Conservation (phyloP, 2,329 filamentous ascomycete genomes). For the Alternaria incomplexa region DNA sequence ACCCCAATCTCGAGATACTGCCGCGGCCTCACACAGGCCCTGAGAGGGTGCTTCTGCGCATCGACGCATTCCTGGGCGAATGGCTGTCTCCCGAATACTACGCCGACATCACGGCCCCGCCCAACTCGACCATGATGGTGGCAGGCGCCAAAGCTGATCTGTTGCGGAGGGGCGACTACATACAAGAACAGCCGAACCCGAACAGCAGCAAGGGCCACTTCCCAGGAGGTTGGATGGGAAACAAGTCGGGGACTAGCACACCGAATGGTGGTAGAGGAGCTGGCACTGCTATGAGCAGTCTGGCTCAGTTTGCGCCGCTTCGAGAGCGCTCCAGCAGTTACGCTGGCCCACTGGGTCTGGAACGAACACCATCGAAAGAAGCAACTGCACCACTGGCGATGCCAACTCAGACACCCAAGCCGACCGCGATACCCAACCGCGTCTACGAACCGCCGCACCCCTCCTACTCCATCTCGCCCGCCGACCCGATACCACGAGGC, state of each 20-base stretch:
- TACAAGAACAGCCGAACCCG: conserved; percentile 53
- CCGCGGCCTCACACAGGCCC: conserved; percentile 44
- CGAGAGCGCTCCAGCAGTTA: conserved; percentile 57
- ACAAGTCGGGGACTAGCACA: conserved; percentile 33
- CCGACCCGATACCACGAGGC: conserved; percentile 82
- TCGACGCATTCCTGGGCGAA: conserved; percentile 93
- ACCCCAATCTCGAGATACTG: conserved; percentile 45
- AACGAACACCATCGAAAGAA: conserved; percentile 35
- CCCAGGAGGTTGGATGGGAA: conserved; percentile 61
- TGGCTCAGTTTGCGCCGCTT: conserved; percentile 48
- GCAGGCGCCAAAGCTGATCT: conserved; percentile 87
- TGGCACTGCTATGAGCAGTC: conserved; percentile 39
- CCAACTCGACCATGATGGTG: conserved; percentile 84
- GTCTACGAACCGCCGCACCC: conserved; percentile 78
- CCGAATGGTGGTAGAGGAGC: conserved; percentile 26
- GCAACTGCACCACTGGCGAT: conserved; percentile 20
- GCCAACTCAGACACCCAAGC: conserved; percentile 20
- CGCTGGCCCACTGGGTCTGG: conserved; percentile 25
- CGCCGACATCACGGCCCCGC: conserved; percentile 87
- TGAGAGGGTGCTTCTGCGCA: conserved; percentile 62
- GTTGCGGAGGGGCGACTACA: conserved; percentile 72
- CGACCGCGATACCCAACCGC: conserved; percentile 29
- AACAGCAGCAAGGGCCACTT: conserved; percentile 56
- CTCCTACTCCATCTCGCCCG: conserved; percentile 80
- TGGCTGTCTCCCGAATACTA: conserved; percentile 96